phyloP scores from a whole-genome alignment of 768 basidiomycete genomes.

The Hysterangium stoloniferum region DNA sequence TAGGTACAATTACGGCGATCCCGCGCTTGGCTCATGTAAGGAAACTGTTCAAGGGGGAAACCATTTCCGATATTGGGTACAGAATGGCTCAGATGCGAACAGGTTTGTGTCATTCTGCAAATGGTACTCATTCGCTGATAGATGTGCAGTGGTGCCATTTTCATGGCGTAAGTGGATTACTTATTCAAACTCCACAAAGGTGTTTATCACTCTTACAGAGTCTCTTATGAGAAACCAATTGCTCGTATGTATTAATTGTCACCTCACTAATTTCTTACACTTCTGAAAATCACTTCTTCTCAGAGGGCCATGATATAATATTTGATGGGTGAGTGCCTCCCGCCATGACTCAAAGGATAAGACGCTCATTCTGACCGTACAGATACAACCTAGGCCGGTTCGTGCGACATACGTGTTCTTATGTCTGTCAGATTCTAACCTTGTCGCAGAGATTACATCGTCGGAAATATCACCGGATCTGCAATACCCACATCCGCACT shows the following conservation, averaged over 20 bases:
- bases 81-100: slow-evolving; percentile 56
- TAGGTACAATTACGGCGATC: slow-evolving; percentile 77
- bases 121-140: background rate
- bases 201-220: slow-evolving; percentile 1
- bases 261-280: slow-evolving; percentile 1
- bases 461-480: slow-evolving; percentile 67
- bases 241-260: slow-evolving; percentile 25
- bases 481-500: slow-evolving; percentile 37
- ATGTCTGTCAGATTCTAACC: background rate
- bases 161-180: slow-evolving; percentile 46
- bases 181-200: background rate
- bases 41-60: slow-evolving; percentile 83
- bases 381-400: slow-evolving; percentile 73
- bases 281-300: background rate
- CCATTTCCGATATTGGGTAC: slow-evolving; percentile 85
- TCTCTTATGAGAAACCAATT: slow-evolving; percentile 65
- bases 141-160: slow-evolving; percentile 52
- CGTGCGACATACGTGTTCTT: slow-evolving; percentile 12
- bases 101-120: slow-evolving; percentile 33
- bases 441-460: slow-evolving; percentile 60
- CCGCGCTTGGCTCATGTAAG: slow-evolving; percentile 72
- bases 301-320: slow-evolving; percentile 64
- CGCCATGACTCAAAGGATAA: background rate
- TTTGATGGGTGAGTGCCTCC: slow-evolving; percentile 46
- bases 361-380: background rate